Evolutionary conservation across 176 grass and related monocot genomes (phyloP), one percentile per base, ranked within the genome.

Genomic region (Musa acuminata): DNA sequence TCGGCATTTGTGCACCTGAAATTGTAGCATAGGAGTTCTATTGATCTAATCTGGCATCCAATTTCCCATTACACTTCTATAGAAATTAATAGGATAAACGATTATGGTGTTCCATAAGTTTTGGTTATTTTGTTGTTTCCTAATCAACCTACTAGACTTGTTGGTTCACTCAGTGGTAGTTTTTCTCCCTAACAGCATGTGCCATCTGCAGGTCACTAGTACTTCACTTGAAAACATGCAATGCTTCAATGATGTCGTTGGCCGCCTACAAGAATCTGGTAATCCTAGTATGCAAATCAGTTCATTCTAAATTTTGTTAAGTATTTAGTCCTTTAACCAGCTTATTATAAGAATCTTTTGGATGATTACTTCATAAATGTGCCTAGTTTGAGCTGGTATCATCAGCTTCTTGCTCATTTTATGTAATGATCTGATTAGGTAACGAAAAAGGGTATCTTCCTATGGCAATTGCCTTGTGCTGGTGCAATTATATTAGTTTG

Each of bases 191-290:
- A 57, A 74, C 51, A 62, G 20, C 64, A 1, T 75, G 16, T 52
- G 63, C 10, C 2, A 73, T 72, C 23, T 72, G 21, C 85, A 98
- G 95, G 84, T 86, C 71, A 89, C 95, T 72, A 87, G 90, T 53
- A 93, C 88, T 75, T 91, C 95, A 16, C 67, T 68, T 71, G 90
- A 89, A 72, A 98, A 93, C 64, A 93, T 98, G 69, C 73, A 91
- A 17, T 91, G 88, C 74, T 80, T 93, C 75, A 80, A 79, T 22
- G 90, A 98, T 67, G 95, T 98, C 17, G 85, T 94, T 26, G 90
- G 90, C 43, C 80, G 84, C 43, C 87, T 91, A 74, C 95, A 99
- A 80, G 95, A 94, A 80, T 94, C 95, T 19, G 82, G 95, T 93
- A 85, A 87, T 76, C 5, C 16, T 19, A 59, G 51, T 22, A 55